These are phyloP conservation scores for Fraxinus nigra DNA, from an alignment of 305 asterid species.

Conservation along the genomic window DNA sequence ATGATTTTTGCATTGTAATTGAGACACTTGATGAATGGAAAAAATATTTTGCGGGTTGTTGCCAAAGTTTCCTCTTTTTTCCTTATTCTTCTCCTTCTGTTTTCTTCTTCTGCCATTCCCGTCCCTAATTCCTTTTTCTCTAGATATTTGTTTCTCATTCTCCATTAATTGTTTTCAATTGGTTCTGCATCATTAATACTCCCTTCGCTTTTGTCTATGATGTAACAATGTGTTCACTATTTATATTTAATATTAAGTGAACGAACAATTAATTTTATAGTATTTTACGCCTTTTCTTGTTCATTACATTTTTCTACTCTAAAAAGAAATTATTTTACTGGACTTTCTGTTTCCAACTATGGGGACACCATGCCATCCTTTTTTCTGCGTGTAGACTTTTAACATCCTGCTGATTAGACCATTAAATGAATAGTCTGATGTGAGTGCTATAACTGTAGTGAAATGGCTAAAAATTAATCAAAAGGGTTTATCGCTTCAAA, in stretches of 20 bases:
- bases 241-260: neutral
- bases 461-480: neutral
- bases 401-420: neutral
- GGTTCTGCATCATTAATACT: neutral
- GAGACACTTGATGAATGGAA: too few species aligned
- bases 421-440: neutral
- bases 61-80: too few species aligned
- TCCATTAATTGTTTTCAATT: too few species aligned
- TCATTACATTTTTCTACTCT: neutral
- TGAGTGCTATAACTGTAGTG: neutral
- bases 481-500: neutral
- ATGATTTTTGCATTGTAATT: too few species aligned
- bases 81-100: too few species aligned
- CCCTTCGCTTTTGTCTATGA: neutral
- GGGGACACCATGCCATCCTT: neutral
- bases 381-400: neutral
- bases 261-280: neutral
- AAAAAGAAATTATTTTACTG: neutral
- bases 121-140: too few species aligned
- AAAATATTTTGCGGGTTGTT: too few species aligned
- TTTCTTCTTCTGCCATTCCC: too few species aligned
- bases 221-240: neutral
- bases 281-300: neutral
- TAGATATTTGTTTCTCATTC: too few species aligned
- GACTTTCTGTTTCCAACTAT: neutral